Evolutionary conservation across 1,284 basidiomycete species (phyloP), one percentile per base, ranked within the genome.

Genomic region (Retiboletus flavoniger): DNA sequence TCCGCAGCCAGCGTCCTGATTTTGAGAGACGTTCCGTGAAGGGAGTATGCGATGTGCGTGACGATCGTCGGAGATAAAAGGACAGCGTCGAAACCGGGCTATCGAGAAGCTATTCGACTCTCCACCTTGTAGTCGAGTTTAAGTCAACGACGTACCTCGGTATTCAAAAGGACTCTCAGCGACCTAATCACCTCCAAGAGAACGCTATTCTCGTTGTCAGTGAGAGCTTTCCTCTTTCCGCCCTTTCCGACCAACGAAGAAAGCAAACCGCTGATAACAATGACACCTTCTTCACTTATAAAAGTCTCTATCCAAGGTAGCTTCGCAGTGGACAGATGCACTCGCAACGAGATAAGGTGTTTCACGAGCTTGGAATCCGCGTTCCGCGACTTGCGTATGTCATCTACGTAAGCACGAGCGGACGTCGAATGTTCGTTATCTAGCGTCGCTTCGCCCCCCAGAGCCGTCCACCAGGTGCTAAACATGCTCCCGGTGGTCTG

Each of bases 261-360:
- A 21, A 95, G 72, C 13, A 90, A 62, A 9, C 66, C 70, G 17
- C 80, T 81, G 3, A 95, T 69, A 1, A 75, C 79, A 44, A 84
- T 82, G 53, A 95, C 73, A 0, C 94, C 94, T 38, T 82, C 77
- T 60, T 83, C 82, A 1, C 75, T 71, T 2, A 95, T 76, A 63
- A 96, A 96, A 38, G 85, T 83, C 59, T 87, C 78, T 43, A 94
- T 85, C 85, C 92, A 95, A 1, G 78, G 74, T 16, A 94, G 61
- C 54, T 87, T 87, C 0, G 89, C 90, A 0, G 92, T 95, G 4
- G 92, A 91, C 1, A 96, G 75, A 63, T 93, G 89, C 0, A 95
- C 89, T 3, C 93, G 84, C n/a, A 97, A 74, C 1, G 87, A 85
- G 40, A 94, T 88, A 1, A 96, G 75, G 61, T 91, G 85, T 65